Percentiles rank a stretch among this genome's conserved stretches.
phyloP scores from a whole-genome alignment of 1,284 basidiomycete species.

The Porogramme epimiltina region DNA sequence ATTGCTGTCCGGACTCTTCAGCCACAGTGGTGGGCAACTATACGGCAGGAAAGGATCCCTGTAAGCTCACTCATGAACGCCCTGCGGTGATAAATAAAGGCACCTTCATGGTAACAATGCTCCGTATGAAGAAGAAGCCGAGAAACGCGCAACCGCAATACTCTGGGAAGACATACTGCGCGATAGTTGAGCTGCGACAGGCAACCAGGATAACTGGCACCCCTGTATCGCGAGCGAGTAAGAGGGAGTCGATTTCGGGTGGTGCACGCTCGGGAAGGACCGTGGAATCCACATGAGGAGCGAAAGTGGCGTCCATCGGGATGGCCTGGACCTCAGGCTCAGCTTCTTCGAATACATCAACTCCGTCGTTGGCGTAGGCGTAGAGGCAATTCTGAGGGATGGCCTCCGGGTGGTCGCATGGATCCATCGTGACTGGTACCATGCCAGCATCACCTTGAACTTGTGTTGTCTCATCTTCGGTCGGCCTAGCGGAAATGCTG shows the following conservation, averaged over 20 bases:
- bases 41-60: neutral
- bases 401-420: no score
- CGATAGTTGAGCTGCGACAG: slow-evolving; percentile 13
- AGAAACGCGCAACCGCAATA: slow-evolving; percentile 21
- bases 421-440: no score
- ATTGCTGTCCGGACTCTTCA: neutral
- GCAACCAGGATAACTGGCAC: slow-evolving; percentile 19
- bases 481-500: no score
- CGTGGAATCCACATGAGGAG: no score
- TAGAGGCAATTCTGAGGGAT: neutral
- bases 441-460: no score
- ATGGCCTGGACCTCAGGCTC: neutral
- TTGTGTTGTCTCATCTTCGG: no score
- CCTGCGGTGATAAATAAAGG: neutral
- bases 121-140: slow-evolving; percentile 20
- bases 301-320: neutral
- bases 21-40: neutral
- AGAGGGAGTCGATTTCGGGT: slow-evolving; percentile 18
- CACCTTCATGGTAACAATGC: slow-evolving; percentile 6
- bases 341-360: neutral
- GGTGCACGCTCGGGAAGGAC: slow-evolving; percentile 1
- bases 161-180: slow-evolving; percentile 13
- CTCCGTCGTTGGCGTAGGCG: neutral
- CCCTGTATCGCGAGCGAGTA: neutral
- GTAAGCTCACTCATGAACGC: no score